phyloP scores from a whole-genome alignment of 2,329 filamentous ascomycete species.

The Neobulgaria alba region DNA sequence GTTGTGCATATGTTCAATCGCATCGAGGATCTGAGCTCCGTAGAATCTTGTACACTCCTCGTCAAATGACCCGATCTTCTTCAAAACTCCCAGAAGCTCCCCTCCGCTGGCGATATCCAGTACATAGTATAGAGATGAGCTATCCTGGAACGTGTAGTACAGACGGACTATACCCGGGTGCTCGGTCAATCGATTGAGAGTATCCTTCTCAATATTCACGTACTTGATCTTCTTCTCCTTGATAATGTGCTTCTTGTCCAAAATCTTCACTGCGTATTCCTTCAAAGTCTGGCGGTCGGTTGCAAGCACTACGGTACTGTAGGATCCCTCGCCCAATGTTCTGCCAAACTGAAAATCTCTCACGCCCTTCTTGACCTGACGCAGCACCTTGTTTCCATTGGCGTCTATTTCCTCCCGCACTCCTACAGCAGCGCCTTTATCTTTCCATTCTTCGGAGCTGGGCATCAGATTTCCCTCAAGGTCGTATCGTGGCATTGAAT shows the following conservation, averaged over 20 bases:
- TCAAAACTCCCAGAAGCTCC: constrained; percentile 84
- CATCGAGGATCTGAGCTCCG: constrained; percentile 88
- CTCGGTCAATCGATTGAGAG: constrained; percentile 88
- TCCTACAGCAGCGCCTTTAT: constrained; percentile 81
- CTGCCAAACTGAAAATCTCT: constrained; percentile 93
- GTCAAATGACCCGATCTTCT: constrained; percentile 91
- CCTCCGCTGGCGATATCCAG: constrained; percentile 88
- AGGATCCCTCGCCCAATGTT: constrained; percentile 89
- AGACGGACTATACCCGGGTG: constrained; percentile 93
- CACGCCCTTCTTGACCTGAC: constrained; percentile 91
- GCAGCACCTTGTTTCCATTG: constrained; percentile 70
- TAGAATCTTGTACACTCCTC: constrained; percentile 93
- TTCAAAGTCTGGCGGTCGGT: constrained; percentile 90
- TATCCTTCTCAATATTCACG: constrained; percentile 99
- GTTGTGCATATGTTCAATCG: constrained; percentile 97
- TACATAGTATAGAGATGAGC: constrained; percentile 92
- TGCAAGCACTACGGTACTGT: constrained; percentile 89
- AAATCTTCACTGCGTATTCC: constrained; percentile 95
- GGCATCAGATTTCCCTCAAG: constrained; percentile 48
- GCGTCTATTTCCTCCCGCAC: constrained; percentile 77
- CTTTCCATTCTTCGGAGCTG: constrained; percentile 87
- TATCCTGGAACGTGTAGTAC: constrained; percentile 98
- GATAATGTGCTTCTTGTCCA: constrained; percentile 98
- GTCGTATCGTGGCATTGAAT: constrained; percentile 38
- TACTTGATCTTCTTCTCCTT: constrained; percentile 99